Base-by-base conservation (phyloP, 495 filamentous ascomycete genomes). In the Neurospora discreta region DNA sequence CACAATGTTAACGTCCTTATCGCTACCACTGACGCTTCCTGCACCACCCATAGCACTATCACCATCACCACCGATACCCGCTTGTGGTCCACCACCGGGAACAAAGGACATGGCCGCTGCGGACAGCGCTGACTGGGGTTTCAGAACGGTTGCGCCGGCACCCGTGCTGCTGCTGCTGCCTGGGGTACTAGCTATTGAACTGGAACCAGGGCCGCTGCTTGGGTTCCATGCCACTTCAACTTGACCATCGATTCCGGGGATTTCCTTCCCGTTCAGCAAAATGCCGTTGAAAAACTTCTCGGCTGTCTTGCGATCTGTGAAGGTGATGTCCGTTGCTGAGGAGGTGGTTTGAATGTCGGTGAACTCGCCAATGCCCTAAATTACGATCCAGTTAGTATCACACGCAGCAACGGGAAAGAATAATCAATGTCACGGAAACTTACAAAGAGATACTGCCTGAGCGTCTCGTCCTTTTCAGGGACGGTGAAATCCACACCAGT, bases 281-380 rank as follows among this genome's bases (percentile, higher is more conserved):
- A 86, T 80, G 46, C 87, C 83, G 79, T 89, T 88, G 83, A 93
- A 89, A 79, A 95, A 92, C 77, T 91, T 92, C 81, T 98, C 95
- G 16, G 94, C 95, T 8, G 91, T 90, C 75, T 90, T 94, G 52
- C 95, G 90, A 75, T 99, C 93, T 74, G 92, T 94, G 80, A 98
- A 99, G 3, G 87, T 87, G 70, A 98, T 87, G 38, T 79, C 92
- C 73, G 79, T 91, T 78, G 33, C 86, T 3, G 86, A 80, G 0
- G 90, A 86, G 74, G 90, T 88, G 1, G 85, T 81, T 70, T 93
- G 87, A 70, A 98, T 90, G 46, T 87, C 88, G 70, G 93, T 89
- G 75, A 92, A 94, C 73, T 97, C 93, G 69, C 92, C 91, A 70
- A 94, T 87, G 74, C 90, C 90, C 94, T 97, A 73, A 3, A 40